phyloP scores from a whole-genome alignment of 306 rosid genomes.

The Casuarina equisetifolia region DNA sequence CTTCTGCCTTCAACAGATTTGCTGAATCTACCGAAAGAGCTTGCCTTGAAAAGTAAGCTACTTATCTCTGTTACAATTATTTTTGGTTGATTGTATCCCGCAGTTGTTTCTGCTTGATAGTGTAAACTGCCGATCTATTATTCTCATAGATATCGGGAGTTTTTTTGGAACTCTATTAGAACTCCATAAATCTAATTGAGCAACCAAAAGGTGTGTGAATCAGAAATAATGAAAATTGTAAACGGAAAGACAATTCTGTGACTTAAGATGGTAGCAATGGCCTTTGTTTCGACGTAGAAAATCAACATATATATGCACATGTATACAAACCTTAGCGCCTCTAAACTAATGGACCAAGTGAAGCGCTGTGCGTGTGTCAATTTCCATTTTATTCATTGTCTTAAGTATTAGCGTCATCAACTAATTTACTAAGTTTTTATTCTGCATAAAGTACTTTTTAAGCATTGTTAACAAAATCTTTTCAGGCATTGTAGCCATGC shows the following conservation, averaged over 20 bases:
- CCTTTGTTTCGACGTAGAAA: neutral
- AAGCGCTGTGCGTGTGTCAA: too few species aligned
- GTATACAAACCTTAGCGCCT: neutral
- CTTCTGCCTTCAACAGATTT: constrained; percentile 85
- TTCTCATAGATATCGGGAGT: neutral
- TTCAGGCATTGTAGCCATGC: too few species aligned
- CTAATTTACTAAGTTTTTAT: too few species aligned
- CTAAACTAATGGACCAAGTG: too few species aligned
- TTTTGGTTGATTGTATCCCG: constrained; percentile 18
- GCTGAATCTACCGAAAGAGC: constrained; percentile 92
- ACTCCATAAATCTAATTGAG: neutral
- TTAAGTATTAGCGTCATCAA: too few species aligned
- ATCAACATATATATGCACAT: neutral
- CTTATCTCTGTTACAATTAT: constrained; percentile 21
- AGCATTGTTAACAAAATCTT: too few species aligned
- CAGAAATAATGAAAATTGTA: too few species aligned
- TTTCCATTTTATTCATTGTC: neutral
- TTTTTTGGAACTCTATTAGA: neutral
- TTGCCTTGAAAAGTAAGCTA: constrained; percentile 81
- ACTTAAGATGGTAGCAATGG: neutral
- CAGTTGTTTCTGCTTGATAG: neutral
- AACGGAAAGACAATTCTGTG: too few species aligned
- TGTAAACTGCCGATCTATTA: neutral
- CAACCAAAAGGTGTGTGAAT: neutral
- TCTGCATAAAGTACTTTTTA: too few species aligned